Base-by-base conservation (phyloP, 2,329 filamentous ascomycete genomes). In the Ceratocystis lukuohia region DNA sequence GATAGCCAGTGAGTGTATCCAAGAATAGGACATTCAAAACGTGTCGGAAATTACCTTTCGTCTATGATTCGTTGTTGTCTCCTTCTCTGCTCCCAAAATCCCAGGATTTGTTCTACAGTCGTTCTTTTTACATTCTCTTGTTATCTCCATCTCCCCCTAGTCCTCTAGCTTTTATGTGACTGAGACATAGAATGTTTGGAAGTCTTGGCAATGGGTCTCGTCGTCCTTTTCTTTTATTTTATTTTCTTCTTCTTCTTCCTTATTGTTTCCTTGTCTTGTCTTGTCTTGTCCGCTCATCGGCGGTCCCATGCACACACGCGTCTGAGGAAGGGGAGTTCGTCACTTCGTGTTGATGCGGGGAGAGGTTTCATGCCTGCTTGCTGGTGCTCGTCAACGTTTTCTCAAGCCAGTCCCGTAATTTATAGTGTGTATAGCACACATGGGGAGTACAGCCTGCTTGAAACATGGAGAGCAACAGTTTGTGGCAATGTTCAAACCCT, bases 101-200 rank as follows among this genome's bases (percentile, higher is more conserved):
- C 28, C 8, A 33, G 28, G 25, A 59, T 33, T 59, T 20, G 56
- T 59, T 59, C 56, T 59, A 20, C 28, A 33, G 33, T 59, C 56
- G 56, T 59, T 59, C 56, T 59, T 59, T 59, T 59, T 15, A 8
- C 56, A 59, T 59, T 59, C 56, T 59, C 15, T 59, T 59, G 56
- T 59, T 59, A 17, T 59, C 56, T 59, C 56, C 28, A 17, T 59
- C 5, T 6, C n/a, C 15, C 28, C 28, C 56, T 59, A 33, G 56
- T 17, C 28, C 56, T 41, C 37, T 41, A 41, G 37, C 12, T 12
- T 59, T 30, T 15, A 53, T 59, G 28, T 59, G 56, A 33, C 56
- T 59, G 56, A 59, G 56, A 59, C 56, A 59, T n/a, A 7, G 56
- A 59, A 59, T 33, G 56, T 59, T 59, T 59, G 56, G 25, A 59